Evolutionary conservation across 2,329 filamentous ascomycete species (phyloP), one percentile per base, ranked within the genome.

Genomic region (Apiospora sp.): DNA sequence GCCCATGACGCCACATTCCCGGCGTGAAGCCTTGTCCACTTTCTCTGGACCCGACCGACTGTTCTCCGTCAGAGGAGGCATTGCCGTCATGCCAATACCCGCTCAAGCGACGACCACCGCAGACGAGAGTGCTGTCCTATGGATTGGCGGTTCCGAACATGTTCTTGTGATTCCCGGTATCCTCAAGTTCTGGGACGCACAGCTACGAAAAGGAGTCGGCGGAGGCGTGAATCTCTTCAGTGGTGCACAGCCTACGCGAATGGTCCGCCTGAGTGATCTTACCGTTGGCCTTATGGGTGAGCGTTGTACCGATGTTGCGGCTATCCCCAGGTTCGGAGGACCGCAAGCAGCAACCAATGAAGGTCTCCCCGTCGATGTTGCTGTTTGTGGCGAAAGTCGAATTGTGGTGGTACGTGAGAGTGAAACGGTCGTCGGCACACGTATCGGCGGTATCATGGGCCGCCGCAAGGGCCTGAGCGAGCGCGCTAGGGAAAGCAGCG

Each of bases 1-100:
- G 13, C 90, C 90, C 13, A 90, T 92, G 89, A 92, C 90, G 1
- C 90, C 90, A 0, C 89, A 90, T 74, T 89, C 88, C 13, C 84
- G 90, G 51, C 86, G 86, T 51, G 87, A 89, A 73, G 87, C 86
- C 5, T 82, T 88, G 4, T 82, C 84, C 14, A 84, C 84, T 1
- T 82, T 84, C 43, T 81, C 85, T 8, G 85, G 86, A 0, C 82
- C 86, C 6, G 88, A 90, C 74, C 86, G 87, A 4, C 82, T 91
- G 1, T 84, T 86, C 5, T 80, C 85, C 0, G 84, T 90, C 4
- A 84, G 82, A 30, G 89, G 89, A 51, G 88, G 89, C 16, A 83
- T 91, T n/a, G 80, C 82, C 3, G 86, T 89, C 4, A 83, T 84
- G 0, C 82, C 84, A 14, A 80, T 89, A 30, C 85, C 86, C 0